Evolutionary conservation across 2,329 filamentous ascomycete genomes (phyloP), one percentile per base, ranked within the genome.

Genomic region (Exophiala bonariae): DNA sequence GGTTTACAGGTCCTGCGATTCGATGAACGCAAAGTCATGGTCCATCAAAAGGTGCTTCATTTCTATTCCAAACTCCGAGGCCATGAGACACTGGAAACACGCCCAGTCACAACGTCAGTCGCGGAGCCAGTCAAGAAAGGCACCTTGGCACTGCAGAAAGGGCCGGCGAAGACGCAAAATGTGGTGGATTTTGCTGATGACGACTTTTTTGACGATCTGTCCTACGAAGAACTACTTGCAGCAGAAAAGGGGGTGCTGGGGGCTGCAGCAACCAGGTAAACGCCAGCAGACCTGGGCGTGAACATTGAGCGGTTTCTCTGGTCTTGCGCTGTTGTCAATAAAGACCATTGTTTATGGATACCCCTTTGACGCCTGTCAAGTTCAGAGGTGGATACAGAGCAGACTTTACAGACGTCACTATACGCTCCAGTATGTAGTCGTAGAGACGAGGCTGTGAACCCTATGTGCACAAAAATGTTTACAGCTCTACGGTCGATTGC

Each of bases 1-100:
- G 93, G 93, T 1, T 72, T 99, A 16, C 89, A 96, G 63, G 91
- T 99, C 10, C 68, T 92, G 39, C 80, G 89, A 28, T 99, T 99
- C 61, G 87, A 96, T 61, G 87, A 89, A 57, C 79, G 74, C 52
- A 97, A 95, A 69, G 92, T 99, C 19, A 91, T 96, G 83, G 93
- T 95, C 2, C 93, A 99, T 63, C 85, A 89, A 1, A 83, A 83
- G 59, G 93, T 99, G 14, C 77, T 89, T 4, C 77, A 77, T 2
- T 99, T 99, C 63, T 99, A 99, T 66, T 78, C 82, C 53, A 86
- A 88, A 60, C 72, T 99, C 28, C 87, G 86, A 59, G 85, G 82
- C 50, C 88, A 86, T 3, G 87, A 88, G 41, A 71, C 81, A 18
- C 57, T 71, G 30, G 50, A 42, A 2, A 23, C 49, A 36, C 51